Conservation (phyloP, 176 grass and related monocot species). For the sorghum (Sorghum bicolor) region Sorghum_bicolor_NCBIv3 NC_012870.2:9504501-9505000, state of each 20-base stretch:
- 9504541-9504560: background rate
- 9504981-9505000: too few relatives aligned
- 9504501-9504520: constrained; percentile 15
- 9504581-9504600: constrained; percentile 2
- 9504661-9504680: background rate
- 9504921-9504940: background rate
- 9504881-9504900: constrained; percentile 11
- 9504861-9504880: background rate
- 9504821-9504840: constrained; percentile 40
- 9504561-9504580: background rate
- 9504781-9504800: constrained; percentile 24
- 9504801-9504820: constrained; percentile 36
- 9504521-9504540: background rate
- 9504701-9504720: constrained; percentile 32
- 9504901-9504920: constrained; percentile 14
- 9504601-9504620: background rate
- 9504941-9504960: background rate
- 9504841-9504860: constrained; percentile 28
- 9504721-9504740: constrained; percentile 48
- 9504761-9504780: background rate
- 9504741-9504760: constrained; percentile 16
- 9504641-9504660: constrained; percentile 6
- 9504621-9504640: background rate
- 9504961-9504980: too few relatives aligned
- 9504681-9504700: constrained; percentile 44